These are phyloP conservation scores for Beta corolliflora DNA, from an alignment of 179 eudicot species.

Conservation along the genomic window DNA sequence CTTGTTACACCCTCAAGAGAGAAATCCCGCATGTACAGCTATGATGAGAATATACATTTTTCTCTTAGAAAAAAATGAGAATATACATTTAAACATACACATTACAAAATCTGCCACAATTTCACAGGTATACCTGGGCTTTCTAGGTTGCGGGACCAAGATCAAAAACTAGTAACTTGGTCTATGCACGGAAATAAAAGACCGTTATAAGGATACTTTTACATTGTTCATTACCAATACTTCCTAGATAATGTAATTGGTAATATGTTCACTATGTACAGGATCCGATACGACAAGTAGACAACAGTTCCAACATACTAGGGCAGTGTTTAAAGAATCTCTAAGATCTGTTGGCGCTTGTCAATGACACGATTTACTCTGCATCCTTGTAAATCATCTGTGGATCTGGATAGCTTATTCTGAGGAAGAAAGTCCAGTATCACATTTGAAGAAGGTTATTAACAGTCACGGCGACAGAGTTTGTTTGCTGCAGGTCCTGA, in stretches of 20 bases:
- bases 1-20: background rate
- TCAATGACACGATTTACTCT: background rate
- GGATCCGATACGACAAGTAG: slow-evolving; percentile 21
- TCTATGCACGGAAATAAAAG: background rate
- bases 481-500: slow-evolving; percentile 96
- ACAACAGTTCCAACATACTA: slow-evolving; percentile 14
- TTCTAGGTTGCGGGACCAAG: slow-evolving; percentile 15
- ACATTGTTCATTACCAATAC: slow-evolving; percentile 1
- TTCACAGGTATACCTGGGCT: slow-evolving; percentile 1
- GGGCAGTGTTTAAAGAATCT: background rate
- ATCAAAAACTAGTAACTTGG: slow-evolving; percentile 20
- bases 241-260: slow-evolving; percentile 15
- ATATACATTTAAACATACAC: slow-evolving; percentile 21
- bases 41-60: slow-evolving; percentile 17
- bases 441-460: slow-evolving; percentile 98
- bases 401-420: slow-evolving; percentile 21
- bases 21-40: slow-evolving; percentile 23
- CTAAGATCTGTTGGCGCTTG: background rate
- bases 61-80: background rate
- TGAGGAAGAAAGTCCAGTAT: slow-evolving; percentile 29
- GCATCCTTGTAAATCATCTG: background rate
- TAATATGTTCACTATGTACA: slow-evolving; percentile 34
- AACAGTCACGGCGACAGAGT: slow-evolving; percentile 83
- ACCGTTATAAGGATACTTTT: slow-evolving; percentile 6
- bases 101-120: slow-evolving; percentile 26